Evolutionary conservation across 805 yeast species (phyloP), one percentile per base, ranked within the genome.

Genomic region (Candida xyloterini): DNA sequence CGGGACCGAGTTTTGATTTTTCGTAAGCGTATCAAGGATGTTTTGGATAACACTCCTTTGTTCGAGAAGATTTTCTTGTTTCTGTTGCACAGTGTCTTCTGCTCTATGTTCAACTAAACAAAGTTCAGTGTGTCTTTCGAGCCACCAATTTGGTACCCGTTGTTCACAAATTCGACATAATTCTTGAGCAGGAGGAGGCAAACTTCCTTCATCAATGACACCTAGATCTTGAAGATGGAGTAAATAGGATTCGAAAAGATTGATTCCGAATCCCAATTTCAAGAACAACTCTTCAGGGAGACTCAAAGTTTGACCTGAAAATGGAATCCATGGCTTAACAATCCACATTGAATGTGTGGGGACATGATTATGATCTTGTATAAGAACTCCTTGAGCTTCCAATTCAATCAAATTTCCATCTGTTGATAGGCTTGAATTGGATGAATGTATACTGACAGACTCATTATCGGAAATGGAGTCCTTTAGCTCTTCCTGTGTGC

Each of bases 331-430:
- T 3, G 95, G 95, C 52, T 85, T 82, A 5, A 93, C 71, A 4
- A 91, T 79, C 98, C 98, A 91, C 85, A 93, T 85, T 1, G 96
- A 80, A 59, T 88, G 95, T 0, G 83, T 70, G 1, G 91, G 90
- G 26, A 73, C 57, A 11, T 73, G 68, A 26, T 66, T 65, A 2
- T 70, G 60, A 55, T 82, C 84, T 47, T 79, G 84, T 7, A 93
- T 81, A 15, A 91, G 60, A 8, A 93, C 82, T 3, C 99, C 99
- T 56, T 91, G 97, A 0, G 96, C 98, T 60, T 91, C 98, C 27
- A 90, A 66, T 49, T 86, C 91, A 7, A 81, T 74, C 11, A 74
- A 64, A 8, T 73, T 78, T 6, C 83, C 84, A 51, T 79, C 78
- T 14, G 81, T 79, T 0, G 76, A 64, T n/a, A 71, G 46, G 1